phyloP scores from a whole-genome alignment of 345 rosid species.

The Salix brachista region DNA sequence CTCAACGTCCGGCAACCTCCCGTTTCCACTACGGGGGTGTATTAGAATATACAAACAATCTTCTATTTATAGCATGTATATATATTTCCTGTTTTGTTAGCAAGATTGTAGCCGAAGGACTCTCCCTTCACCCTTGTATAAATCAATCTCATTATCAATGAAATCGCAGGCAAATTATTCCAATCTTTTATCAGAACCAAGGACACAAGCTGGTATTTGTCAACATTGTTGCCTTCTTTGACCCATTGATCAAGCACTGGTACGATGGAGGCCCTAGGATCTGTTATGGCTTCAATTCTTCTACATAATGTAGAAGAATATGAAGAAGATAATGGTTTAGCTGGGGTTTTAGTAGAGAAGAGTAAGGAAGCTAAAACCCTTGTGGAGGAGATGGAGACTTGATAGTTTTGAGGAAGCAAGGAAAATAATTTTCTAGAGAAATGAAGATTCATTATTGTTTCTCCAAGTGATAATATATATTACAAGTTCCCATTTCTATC shows the following conservation, averaged over 20 bases:
- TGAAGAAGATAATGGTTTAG: background rate
- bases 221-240: conserved; percentile 10
- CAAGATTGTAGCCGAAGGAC: too few species aligned
- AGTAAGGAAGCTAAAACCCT: conserved; percentile 10
- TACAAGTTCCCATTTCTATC: too few species aligned
- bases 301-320: background rate
- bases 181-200: too few species aligned
- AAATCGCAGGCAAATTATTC: too few species aligned
- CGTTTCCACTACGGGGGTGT: too few species aligned
- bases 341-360: conserved; percentile 1
- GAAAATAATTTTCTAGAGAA: background rate
- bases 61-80: too few species aligned
- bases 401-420: background rate
- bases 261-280: conserved; percentile 14
- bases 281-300: conserved; percentile 4
- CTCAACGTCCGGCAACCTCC: too few species aligned
- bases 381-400: background rate
- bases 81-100: too few species aligned
- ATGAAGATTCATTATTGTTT: background rate
- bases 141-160: too few species aligned
- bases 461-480: background rate
- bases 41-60: too few species aligned
- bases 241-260: conserved; percentile 31
- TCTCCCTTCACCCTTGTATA: too few species aligned
- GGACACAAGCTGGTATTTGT: background rate